These are phyloP conservation scores for Petunia hybrid DNA, from an alignment of 305 asterid species.

Conservation along the genomic window DNA sequence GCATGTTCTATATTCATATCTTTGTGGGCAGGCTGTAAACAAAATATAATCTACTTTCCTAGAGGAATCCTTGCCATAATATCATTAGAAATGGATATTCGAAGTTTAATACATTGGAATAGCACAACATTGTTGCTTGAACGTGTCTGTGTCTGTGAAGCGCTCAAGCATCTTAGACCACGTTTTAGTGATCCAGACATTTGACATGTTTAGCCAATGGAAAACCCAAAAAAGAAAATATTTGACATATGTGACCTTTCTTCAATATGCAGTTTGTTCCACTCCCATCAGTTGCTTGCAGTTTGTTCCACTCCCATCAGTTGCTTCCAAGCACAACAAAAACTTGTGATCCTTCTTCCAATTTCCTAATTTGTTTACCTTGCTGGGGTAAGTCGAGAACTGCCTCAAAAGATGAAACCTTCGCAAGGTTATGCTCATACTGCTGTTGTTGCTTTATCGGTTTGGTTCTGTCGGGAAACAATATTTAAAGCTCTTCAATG, in stretches of 20 bases:
- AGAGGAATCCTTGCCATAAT: background rate
- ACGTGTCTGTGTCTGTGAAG: constrained; percentile 20
- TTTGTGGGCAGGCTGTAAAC: background rate
- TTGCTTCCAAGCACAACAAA: constrained; percentile 52
- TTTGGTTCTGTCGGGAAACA: constrained; percentile 96
- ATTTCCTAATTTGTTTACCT: constrained; percentile 38
- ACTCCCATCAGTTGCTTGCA: constrained; percentile 85
- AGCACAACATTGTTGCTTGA: constrained; percentile 9
- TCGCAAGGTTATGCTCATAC: constrained; percentile 98
- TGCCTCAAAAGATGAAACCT: constrained; percentile 91
- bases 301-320: constrained; percentile 74
- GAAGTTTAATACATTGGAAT: background rate
- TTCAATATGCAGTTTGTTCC: constrained; percentile 86
- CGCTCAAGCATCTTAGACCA: background rate
- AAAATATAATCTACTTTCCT: background rate
- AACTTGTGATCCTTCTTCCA: background rate
- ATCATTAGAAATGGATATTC: background rate
- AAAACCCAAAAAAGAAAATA: background rate
- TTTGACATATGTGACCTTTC: background rate
- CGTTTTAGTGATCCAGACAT: background rate
- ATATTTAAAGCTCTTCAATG: constrained; percentile 97
- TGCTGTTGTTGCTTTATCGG: constrained; percentile 82
- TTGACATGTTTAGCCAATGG: background rate
- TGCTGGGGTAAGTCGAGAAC: constrained; percentile 88
- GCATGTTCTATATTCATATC: background rate